Percentiles rank a stretch among this genome's conserved stretches.
Conservation (phyloP, 2,329 filamentous ascomycete species). For the Penicillium palitans region DNA sequence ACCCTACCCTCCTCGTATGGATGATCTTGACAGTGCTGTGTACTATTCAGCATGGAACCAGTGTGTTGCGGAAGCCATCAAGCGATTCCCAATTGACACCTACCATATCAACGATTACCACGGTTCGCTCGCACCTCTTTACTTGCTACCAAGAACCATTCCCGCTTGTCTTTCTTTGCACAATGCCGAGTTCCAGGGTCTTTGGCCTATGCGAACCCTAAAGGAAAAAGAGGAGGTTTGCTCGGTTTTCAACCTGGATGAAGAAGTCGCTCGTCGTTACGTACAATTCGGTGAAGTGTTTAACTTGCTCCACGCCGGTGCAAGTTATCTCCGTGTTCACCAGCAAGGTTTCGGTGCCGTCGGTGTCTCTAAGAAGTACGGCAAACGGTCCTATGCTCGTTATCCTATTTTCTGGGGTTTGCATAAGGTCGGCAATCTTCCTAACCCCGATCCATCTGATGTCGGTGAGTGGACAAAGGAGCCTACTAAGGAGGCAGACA, state of each 20-base stretch:
- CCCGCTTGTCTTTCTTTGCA: constrained; percentile 66
- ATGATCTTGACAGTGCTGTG: constrained; percentile 66
- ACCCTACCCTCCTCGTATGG: constrained; percentile 68
- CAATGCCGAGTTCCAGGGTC: constrained; percentile 68
- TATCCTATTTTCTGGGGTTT: constrained; percentile 71
- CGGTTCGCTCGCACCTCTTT: constrained; percentile 63
- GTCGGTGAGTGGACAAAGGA: constrained; percentile 61
- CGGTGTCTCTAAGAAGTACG: constrained; percentile 69
- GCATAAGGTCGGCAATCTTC: constrained; percentile 62
- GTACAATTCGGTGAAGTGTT: constrained; percentile 69
- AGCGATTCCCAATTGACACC: constrained; percentile 62
- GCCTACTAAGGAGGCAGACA: constrained; percentile 50
- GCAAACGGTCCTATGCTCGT: constrained; percentile 65
- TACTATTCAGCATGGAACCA: constrained; percentile 71
- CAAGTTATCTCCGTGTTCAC: constrained; percentile 65
- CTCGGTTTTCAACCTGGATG: constrained; percentile 62
- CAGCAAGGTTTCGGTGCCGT: constrained; percentile 68
- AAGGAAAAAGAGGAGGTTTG: constrained; percentile 64
- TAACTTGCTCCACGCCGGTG: constrained; percentile 67
- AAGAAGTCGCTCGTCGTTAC: constrained; percentile 59
- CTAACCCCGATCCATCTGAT: constrained; percentile 66
- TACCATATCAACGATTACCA: constrained; percentile 70
- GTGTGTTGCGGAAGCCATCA: constrained; percentile 65
- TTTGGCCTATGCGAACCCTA: constrained; percentile 66
- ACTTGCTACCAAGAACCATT: constrained; percentile 62